Conservation (phyloP, 352 stramenopile genomes). For the Pythium phragmiticola region DNA sequence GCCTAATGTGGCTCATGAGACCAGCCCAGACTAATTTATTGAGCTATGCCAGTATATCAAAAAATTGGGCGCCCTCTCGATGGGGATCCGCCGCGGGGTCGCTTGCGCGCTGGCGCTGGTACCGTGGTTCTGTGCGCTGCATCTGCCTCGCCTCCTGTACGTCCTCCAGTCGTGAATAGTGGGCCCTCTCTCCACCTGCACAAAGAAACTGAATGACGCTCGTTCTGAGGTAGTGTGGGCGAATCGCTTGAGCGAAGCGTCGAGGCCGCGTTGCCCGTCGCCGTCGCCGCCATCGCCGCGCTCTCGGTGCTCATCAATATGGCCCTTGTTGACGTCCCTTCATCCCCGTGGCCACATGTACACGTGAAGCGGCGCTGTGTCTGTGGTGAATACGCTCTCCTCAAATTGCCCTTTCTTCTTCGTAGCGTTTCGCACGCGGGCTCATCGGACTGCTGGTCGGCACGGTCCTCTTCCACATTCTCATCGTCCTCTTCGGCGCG, state of each 20-base stretch:
- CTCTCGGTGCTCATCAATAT: slow-evolving; percentile 33
- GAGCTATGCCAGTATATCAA: not conserved
- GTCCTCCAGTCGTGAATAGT: not conserved
- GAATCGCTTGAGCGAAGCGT: slow-evolving; percentile 49
- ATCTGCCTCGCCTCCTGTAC: slow-evolving; percentile 23
- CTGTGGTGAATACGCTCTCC: not conserved
- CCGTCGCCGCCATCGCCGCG: slow-evolving; percentile 33
- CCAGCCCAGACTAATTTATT: not conserved
- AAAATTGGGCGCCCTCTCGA: not conserved
- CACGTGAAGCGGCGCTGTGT: not conserved
- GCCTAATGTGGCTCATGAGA: no score
- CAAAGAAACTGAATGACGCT: not conserved
- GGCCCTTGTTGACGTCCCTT: slow-evolving; percentile 27
- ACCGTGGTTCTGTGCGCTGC: slow-evolving; percentile 23
- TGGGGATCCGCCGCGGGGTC: slow-evolving; percentile 15
- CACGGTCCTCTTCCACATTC: slow-evolving; percentile 47
- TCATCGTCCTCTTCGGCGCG: slow-evolving; percentile 74
- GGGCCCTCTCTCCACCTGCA: not conserved
- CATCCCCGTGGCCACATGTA: not conserved
- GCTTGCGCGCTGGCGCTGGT: slow-evolving; percentile 19
- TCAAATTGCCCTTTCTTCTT: not conserved
- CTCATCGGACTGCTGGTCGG: slow-evolving; percentile 37
- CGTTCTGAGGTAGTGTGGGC: slow-evolving; percentile 9
- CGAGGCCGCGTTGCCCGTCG: slow-evolving; percentile 37
- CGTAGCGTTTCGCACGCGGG: slow-evolving; percentile 9